Evolutionary conservation across 257 asterid genomes (phyloP), one percentile per base, ranked within the genome.

Genomic region (Linaria vulgaris): DNA sequence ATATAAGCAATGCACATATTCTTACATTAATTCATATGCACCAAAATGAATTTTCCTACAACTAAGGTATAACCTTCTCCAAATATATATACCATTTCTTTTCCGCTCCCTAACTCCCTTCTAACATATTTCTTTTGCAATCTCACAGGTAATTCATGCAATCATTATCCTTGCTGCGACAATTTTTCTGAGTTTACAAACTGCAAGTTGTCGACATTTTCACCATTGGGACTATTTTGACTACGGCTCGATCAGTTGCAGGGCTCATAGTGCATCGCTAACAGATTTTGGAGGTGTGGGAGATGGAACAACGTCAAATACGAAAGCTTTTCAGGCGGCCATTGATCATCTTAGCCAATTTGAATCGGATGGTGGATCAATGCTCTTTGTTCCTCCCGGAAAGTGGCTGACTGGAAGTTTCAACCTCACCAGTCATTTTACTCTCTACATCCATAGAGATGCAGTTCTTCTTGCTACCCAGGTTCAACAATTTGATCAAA

Each of bases 221-320:
- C 70, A 56, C 51, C 63, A 19, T 2, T 63, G 67, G 62, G 75
- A 74, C 3, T 37, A 65, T n/a, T 70, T 82, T 4, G 83, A 80
- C 59, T 87, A 83, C 75, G 38, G 72, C 15, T 82, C 91, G 27
- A 66, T 72, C 27, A 87, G 73, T 56, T 82, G 96, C 71, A 77
- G 97, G 57, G 71, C 69, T 12, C 87, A 87, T 72, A 64, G 69
- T 6, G 95, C 90, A 0, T 75, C 94, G 0, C 21, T 92, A 64
- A 69, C 86, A 13, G 96, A 94, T 14, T 94, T 94, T 27, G 99
- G 97, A 5, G 99, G 95, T 0, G 81, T 94, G n/a, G 97, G 97
- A 11, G 97, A 90, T 23, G 99, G 99, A 22, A 74, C 51, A 22
- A 94, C 96, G 47, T 81, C 75, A 64, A 94, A 94, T 9, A 90